Base-by-base conservation (phyloP, 164 flowering plant genomes). In the Platanus orientalis region DNA sequence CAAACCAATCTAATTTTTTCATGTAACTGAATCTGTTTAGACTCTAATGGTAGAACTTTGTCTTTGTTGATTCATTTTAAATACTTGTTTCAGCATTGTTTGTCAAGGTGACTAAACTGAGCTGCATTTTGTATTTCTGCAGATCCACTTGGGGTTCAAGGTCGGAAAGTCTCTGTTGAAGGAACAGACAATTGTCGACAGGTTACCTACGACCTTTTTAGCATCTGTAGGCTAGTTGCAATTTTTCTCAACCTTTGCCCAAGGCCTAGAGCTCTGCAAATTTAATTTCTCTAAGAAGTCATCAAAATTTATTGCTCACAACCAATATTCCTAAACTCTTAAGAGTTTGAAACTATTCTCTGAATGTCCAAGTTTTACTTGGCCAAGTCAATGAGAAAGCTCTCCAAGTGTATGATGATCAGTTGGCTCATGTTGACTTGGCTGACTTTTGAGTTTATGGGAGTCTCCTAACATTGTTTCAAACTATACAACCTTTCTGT, bases 91-190 rank as follows among this genome's bases (percentile, higher is more conserved):
- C 32, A 50, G 47, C 57, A 3, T 52, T n/a, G 16, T 0, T 3
- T 62, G 6, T 7, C 62, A 60, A 53, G 24, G 17, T n/a, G n/a
- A n/a, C n/a, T n/a, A n/a, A 28, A 49, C 19, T 36, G 53, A 47
- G 1, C 7, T 20, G 27, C 25, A 50, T 1, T 10, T 4, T 28
- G 17, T 45, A 32, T 56, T 42, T 32, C 42, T 76, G 74, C 84
- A 93, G 98, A 93, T 62, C 67, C 81, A 52, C 97, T 90, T 65
- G 98, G 97, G 14, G 82, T 93, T 63, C 97, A 93, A 62, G 98
- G 98, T 60, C 81, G 96, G 73, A 93, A 83, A 75, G 85, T 90
- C 36, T 36, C 79, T 57, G 75, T 63, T 61, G 69, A 78, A 23
- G 98, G 98, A 60, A 45, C 42, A 9, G 81, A 82, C 64, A 80